Conservation (phyloP, 2,329 filamentous ascomycete genomes). For the Epichloe glyceriae region DNA sequence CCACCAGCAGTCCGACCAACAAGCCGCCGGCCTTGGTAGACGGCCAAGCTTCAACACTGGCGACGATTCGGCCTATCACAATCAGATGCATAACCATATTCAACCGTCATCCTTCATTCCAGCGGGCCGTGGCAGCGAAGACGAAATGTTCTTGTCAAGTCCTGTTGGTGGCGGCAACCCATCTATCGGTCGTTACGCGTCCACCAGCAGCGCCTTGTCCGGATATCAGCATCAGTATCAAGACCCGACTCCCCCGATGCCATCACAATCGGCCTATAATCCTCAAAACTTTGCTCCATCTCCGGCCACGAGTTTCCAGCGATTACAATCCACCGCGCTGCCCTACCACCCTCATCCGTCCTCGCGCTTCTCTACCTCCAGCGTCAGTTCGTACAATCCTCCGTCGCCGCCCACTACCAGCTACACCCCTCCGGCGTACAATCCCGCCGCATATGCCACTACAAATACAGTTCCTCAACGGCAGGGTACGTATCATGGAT, state of each 20-base stretch:
- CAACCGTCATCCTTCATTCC: conserved; percentile 3
- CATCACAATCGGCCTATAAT: conserved; percentile 48
- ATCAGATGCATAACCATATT: conserved; percentile 18
- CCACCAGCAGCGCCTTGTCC: conserved; percentile 32
- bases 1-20: conserved; percentile 12
- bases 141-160: conserved; percentile 53
- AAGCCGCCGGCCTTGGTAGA: conserved; percentile 26
- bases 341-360: conserved; percentile 34
- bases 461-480: conserved; percentile 32
- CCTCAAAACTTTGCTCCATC: conserved; percentile 47
- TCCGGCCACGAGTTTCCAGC: conserved; percentile 15
- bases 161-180: conserved; percentile 17
- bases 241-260: conserved; percentile 30
- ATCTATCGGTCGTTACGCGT: conserved; percentile 22
- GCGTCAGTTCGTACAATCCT: conserved; percentile 16
- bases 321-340: conserved; percentile 38
- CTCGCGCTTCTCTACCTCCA: conserved; percentile 25
- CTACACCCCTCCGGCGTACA: conserved; percentile 43
- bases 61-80: conserved; percentile 51
- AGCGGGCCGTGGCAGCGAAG: conserved; percentile 21
- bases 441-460: conserved; percentile 45
- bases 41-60: conserved; percentile 64
- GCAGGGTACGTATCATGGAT: conserved; percentile 36
- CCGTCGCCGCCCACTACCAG: conserved; percentile 24
- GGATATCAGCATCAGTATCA: conserved; percentile 41